Percentiles rank a stretch among this genome's conserved stretches.
These are phyloP conservation scores for Lentinula detonsa DNA, from an alignment of 768 basidiomycete genomes.

Conservation along the genomic window DNA sequence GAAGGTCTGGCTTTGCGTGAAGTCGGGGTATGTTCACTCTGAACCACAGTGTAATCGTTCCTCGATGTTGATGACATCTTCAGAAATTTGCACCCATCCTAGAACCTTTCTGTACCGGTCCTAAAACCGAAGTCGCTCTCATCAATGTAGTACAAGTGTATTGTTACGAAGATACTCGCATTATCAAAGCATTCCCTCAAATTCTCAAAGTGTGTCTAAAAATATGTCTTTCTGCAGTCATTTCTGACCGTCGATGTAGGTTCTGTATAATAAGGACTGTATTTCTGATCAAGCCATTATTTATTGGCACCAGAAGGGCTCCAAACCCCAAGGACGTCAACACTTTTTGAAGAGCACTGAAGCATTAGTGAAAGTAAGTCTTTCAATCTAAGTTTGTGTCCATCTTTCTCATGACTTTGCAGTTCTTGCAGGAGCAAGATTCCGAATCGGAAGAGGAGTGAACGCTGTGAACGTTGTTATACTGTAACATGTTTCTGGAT, in stretches of 20 bases:
- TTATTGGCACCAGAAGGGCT: slow-evolving; percentile 97
- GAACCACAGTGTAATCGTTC: neutral
- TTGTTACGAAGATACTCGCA: slow-evolving; percentile 93
- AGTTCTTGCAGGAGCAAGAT: slow-evolving; percentile 92
- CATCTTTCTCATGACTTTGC: slow-evolving; percentile 3
- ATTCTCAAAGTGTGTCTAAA: slow-evolving; percentile 70
- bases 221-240: neutral
- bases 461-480: neutral
- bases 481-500: slow-evolving; percentile 1
- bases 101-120: slow-evolving; percentile 82
- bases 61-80: neutral
- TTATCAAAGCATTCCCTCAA: slow-evolving; percentile 93
- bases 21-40: slow-evolving; percentile 57
- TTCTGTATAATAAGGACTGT: slow-evolving; percentile 94
- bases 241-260: slow-evolving; percentile 33
- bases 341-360: slow-evolving; percentile 90
- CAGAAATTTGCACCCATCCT: slow-evolving; percentile 83
- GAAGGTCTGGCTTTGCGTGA: slow-evolving; percentile 85
- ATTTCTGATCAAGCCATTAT: slow-evolving; percentile 94
- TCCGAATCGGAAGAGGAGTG: slow-evolving; percentile 58
- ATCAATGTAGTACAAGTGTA: slow-evolving; percentile 95
- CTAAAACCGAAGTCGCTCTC: slow-evolving; percentile 88
- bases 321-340: slow-evolving; percentile 91
- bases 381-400: neutral
- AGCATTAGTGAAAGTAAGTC: slow-evolving; percentile 77